Percentiles rank a stretch among this genome's conserved stretches.
Conservation (phyloP, 441 rosid species). For the Hypseocharis bilobata region DNA sequence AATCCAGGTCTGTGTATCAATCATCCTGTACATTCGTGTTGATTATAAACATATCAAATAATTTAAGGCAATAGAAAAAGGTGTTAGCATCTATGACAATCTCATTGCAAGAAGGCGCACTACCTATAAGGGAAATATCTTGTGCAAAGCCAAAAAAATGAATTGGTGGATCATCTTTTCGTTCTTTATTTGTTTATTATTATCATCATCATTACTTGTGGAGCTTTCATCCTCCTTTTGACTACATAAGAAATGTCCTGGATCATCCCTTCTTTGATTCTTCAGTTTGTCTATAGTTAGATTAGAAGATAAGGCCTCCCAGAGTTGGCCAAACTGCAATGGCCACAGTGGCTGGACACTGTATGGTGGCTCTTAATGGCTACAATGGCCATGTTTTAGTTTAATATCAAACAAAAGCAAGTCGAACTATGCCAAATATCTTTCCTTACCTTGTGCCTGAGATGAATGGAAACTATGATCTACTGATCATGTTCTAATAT, state of each 20-base stretch:
- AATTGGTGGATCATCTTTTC: background rate
- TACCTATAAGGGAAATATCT: background rate
- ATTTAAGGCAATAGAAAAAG: background rate
- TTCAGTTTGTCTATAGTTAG: background rate
- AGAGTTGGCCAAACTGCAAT: background rate
- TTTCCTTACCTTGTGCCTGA: background rate
- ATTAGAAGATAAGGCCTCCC: background rate
- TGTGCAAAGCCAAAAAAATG: background rate
- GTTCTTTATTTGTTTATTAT: background rate
- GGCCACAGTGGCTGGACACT: background rate
- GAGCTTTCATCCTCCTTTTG: background rate
- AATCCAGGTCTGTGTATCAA: slow-evolving; percentile 46
- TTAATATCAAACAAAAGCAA: background rate
- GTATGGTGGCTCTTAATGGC: background rate
- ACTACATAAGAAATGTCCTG: background rate
- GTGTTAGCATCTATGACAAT: background rate
- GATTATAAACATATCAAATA: slow-evolving; percentile 3
- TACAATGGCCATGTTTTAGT: background rate
- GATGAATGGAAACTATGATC: background rate
- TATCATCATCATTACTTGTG: background rate
- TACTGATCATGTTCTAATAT: too few relatives aligned
- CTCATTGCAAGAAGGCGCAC: background rate
- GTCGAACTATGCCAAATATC: background rate
- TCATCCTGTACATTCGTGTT: background rate
- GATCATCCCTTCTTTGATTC: background rate